These are phyloP conservation scores for Neospora caninum DNA, from an alignment of 169 alveolate genomes.

Conservation along the genomic window DNA sequence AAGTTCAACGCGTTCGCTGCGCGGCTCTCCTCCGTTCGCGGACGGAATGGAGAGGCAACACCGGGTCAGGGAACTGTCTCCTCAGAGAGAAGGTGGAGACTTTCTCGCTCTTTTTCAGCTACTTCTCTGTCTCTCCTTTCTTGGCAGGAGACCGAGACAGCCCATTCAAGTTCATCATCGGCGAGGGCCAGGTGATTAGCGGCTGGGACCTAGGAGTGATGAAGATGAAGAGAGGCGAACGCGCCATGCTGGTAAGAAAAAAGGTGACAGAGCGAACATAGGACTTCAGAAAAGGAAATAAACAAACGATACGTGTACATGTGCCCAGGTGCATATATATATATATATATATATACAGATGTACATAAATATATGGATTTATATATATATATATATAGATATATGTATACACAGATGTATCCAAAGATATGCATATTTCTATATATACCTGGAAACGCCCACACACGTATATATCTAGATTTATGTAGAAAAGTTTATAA, in stretches of 20 bases:
- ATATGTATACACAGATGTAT: background rate
- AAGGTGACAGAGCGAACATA: background rate
- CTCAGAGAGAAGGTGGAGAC: no score
- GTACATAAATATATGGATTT: no score
- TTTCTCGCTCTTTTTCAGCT: background rate
- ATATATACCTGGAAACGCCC: no score
- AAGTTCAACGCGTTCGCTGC: background rate
- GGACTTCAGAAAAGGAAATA: no score
- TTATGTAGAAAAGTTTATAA: no score
- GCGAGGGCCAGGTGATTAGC: slow-evolving; percentile 73
- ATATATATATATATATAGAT: no score
- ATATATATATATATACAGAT: no score
- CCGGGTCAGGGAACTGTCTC: no score
- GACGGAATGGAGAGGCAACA: no score
- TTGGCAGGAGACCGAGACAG: slow-evolving; percentile 73
- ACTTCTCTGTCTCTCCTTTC: background rate
- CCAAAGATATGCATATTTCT: background rate
- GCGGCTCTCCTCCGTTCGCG: background rate
- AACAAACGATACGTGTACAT: no score
- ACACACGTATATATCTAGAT: background rate
- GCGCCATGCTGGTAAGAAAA: slow-evolving; percentile 81
- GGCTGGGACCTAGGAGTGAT: slow-evolving; percentile 65
- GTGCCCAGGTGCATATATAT: no score
- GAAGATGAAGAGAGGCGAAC: slow-evolving; percentile 56
- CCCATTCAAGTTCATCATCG: slow-evolving; percentile 82